Conservation (phyloP, 1,284 basidiomycete species). For the Coriolopsis trogii region DNA sequence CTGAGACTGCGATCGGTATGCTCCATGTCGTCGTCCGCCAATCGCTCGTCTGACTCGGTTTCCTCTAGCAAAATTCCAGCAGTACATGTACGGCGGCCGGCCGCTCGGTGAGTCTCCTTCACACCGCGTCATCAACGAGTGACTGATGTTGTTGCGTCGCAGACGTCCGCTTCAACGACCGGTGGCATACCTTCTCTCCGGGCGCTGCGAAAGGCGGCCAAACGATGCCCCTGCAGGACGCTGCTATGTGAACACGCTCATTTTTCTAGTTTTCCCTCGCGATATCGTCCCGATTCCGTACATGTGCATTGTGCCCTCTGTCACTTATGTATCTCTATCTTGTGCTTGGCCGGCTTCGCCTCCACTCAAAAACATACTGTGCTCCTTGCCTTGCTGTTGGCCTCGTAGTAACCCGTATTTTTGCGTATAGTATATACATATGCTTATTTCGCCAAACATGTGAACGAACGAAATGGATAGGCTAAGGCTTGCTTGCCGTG, state of each 20-base stretch:
- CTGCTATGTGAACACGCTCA: conserved; percentile 16
- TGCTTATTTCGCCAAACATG: no score
- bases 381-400: no score
- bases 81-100: conserved; percentile 89
- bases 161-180: conserved; percentile 92
- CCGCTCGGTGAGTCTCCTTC: conserved; percentile 66
- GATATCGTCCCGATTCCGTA: no score
- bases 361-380: no score
- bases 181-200: conserved; percentile 89
- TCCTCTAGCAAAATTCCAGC: conserved; percentile 82
- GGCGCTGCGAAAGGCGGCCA: conserved; percentile 85
- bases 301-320: no score
- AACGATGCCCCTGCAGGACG: conserved; percentile 42
- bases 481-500: no score
- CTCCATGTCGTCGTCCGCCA: neutral
- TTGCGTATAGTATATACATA: no score
- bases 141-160: conserved; percentile 5
- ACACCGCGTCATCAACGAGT: neutral
- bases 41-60: neutral
- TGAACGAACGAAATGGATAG: no score
- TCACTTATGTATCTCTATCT: no score
- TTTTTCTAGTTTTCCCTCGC: neutral
- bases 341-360: no score
- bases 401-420: no score
- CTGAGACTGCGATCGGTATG: conserved; percentile 90